Evolutionary conservation across 192 early-diverging fungal species (phyloP).

Genomic region (Coemansia sp.): DNA sequence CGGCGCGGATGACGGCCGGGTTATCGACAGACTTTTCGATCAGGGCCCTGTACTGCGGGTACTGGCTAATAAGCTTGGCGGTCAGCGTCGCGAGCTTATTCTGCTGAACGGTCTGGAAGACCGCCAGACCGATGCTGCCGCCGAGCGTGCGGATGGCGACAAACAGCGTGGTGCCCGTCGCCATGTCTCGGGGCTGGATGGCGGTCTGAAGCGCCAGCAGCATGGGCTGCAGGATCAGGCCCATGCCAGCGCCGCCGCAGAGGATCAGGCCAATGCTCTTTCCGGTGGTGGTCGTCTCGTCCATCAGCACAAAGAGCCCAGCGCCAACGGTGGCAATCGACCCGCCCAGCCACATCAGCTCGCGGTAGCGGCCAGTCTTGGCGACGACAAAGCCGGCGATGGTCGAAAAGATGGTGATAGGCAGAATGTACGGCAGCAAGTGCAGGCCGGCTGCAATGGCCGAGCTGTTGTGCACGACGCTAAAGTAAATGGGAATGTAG

Average conservation of each 20-base stretch:
- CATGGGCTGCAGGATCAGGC: slow-evolving; percentile 68
- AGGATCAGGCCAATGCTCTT: slow-evolving; percentile 66
- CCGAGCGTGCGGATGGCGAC: slow-evolving; percentile 67
- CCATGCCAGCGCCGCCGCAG: slow-evolving; percentile 74
- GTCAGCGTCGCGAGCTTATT: slow-evolving; percentile 50
- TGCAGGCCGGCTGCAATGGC: slow-evolving; percentile 74
- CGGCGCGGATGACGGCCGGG: slow-evolving; percentile 24
- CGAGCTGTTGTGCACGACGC: slow-evolving; percentile 67
- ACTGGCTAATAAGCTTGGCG: slow-evolving; percentile 24
- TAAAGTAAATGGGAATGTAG: slow-evolving; percentile 67
- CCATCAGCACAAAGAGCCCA: slow-evolving; percentile 61
- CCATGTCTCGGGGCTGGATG: slow-evolving; percentile 62
- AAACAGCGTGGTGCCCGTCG: slow-evolving; percentile 65
- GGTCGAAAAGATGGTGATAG: slow-evolving; percentile 66
- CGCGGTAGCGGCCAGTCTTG: slow-evolving; percentile 61
- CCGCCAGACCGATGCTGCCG: slow-evolving; percentile 61
- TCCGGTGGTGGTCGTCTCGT: slow-evolving; percentile 48
- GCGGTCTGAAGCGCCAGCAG: slow-evolving; percentile 68
- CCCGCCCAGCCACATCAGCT: slow-evolving; percentile 65
- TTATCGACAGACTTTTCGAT: slow-evolving; percentile 47
- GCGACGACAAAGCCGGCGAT: slow-evolving; percentile 64
- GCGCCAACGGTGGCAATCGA: slow-evolving; percentile 62
- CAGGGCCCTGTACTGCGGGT: slow-evolving; percentile 36
- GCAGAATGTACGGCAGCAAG: slow-evolving; percentile 74
- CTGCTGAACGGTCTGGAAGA: slow-evolving; percentile 60